Evolutionary conservation across 2,329 filamentous ascomycete genomes (phyloP).

Genomic region (Sarocladiaceae sp.): DNA sequence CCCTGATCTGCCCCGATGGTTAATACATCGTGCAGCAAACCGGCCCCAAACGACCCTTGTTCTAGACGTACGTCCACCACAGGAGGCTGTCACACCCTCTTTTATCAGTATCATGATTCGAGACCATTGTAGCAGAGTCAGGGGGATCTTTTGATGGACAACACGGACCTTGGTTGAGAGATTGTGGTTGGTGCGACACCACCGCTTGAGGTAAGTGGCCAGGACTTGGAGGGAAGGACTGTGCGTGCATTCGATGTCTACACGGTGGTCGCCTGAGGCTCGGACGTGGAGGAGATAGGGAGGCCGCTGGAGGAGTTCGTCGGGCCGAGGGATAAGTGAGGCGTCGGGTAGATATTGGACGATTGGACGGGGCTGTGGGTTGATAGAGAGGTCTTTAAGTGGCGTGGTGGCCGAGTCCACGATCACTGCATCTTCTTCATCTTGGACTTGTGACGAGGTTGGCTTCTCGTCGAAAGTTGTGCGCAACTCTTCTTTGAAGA

Average conservation of each 20-base stretch:
- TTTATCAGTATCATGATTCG: too few relatives aligned
- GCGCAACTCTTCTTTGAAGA: background rate
- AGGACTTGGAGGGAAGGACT: conserved; percentile 40
- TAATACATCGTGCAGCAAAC: conserved; percentile 39
- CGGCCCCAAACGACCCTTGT: conserved; percentile 40
- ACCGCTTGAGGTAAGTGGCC: conserved; percentile 41
- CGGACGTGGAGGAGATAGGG: conserved; percentile 43
- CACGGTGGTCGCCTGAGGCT: conserved; percentile 20
- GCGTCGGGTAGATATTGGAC: conserved; percentile 34
- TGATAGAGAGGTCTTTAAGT: background rate
- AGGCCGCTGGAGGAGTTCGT: conserved; percentile 41
- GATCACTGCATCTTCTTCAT: background rate
- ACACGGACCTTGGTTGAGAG: conserved; percentile 28
- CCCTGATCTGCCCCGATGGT: conserved; percentile 29
- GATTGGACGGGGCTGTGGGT: background rate
- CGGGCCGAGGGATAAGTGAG: conserved; percentile 38
- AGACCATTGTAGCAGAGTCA: too few relatives aligned
- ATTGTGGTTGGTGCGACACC: conserved; percentile 40
- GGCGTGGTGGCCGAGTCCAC: background rate
- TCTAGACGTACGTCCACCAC: conserved; percentile 36
- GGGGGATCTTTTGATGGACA: background rate
- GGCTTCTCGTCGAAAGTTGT: background rate
- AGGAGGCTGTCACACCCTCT: conserved; percentile 29
- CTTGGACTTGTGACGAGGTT: background rate
- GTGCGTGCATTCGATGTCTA: conserved; percentile 45